A percentile compares a stretch with the other conserved stretches of the same genome.
Conservation (phyloP, 176 grass and related monocot genomes). For the Oryza glumipatula region DNA sequence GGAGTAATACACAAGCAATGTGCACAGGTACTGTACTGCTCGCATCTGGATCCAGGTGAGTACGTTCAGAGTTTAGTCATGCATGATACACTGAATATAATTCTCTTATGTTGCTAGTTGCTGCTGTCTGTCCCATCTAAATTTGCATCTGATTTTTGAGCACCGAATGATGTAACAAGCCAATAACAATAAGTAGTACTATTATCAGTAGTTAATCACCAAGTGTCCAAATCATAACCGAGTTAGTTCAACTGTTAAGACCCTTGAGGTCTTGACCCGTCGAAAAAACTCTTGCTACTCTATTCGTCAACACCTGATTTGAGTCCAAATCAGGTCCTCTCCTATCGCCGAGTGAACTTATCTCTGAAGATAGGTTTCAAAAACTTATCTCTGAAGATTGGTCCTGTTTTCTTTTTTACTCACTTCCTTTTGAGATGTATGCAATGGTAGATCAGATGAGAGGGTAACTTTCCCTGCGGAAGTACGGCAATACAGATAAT, state of each 20-base stretch:
- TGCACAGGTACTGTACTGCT: neutral
- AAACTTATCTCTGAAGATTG: neutral
- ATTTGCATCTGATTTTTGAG: neutral
- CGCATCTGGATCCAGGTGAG: conserved; percentile 11
- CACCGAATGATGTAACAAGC: neutral
- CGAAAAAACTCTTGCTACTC: neutral
- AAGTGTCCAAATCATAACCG: neutral
- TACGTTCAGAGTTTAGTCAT: neutral
- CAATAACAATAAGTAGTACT: neutral
- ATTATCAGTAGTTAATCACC: neutral
- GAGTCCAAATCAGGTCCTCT: neutral
- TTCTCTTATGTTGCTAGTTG: neutral
- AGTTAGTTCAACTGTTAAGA: neutral
- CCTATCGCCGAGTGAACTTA: neutral
- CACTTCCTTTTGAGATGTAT: neutral
- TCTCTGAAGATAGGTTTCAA: neutral
- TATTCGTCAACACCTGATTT: neutral
- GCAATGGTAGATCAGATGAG: neutral
- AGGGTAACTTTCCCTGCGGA: neutral
- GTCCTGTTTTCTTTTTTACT: neutral
- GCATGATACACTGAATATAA: neutral
- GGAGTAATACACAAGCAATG: neutral
- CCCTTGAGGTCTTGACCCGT: neutral
- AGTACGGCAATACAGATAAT: neutral
- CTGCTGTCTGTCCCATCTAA: neutral